phyloP scores from a whole-genome alignment of 192 early-diverging fungal genomes.

The Podila verticillata region DNA sequence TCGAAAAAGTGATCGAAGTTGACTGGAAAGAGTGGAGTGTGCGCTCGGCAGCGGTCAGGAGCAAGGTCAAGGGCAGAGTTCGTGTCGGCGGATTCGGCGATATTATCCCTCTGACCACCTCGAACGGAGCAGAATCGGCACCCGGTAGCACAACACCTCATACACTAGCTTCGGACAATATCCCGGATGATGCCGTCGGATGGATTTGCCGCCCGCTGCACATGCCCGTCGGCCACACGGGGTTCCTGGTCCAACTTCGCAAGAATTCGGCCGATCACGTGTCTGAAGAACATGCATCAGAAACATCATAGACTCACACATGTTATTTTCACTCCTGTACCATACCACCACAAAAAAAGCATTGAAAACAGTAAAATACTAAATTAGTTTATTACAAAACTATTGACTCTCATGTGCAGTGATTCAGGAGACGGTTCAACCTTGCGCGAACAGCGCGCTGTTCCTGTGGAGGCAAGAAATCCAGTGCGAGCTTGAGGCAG shows the following conservation, averaged over 20 bases:
- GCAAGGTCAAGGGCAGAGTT: conserved; percentile 42
- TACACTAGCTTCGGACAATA: conserved; percentile 23
- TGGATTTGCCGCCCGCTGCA: conserved; percentile 63
- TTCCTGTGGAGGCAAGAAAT: conserved; percentile 22
- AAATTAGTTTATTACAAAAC: too few relatives aligned
- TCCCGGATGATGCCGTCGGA: conserved; percentile 39
- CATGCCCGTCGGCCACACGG: conserved; percentile 59
- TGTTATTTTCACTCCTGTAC: too few relatives aligned
- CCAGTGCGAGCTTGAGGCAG: conserved; percentile 12
- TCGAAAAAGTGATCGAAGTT: conserved; percentile 57
- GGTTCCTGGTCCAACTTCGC: conserved; percentile 62
- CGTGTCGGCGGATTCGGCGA: conserved; percentile 44
- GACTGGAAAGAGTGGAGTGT: conserved; percentile 66
- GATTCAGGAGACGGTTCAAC: background rate
- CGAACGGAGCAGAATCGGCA: background rate
- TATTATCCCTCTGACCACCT: conserved; percentile 7
- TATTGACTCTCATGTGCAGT: background rate
- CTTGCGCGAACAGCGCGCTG: conserved; percentile 19
- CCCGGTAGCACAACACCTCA: background rate
- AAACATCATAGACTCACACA: too few relatives aligned
- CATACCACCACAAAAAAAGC: too few relatives aligned
- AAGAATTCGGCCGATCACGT: conserved; percentile 22
- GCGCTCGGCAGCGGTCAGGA: conserved; percentile 56
- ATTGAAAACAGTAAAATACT: too few relatives aligned
- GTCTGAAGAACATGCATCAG: too few relatives aligned